Conservation (phyloP, 2,329 filamentous ascomycete genomes). For the Talaromyces sp. region DNA sequence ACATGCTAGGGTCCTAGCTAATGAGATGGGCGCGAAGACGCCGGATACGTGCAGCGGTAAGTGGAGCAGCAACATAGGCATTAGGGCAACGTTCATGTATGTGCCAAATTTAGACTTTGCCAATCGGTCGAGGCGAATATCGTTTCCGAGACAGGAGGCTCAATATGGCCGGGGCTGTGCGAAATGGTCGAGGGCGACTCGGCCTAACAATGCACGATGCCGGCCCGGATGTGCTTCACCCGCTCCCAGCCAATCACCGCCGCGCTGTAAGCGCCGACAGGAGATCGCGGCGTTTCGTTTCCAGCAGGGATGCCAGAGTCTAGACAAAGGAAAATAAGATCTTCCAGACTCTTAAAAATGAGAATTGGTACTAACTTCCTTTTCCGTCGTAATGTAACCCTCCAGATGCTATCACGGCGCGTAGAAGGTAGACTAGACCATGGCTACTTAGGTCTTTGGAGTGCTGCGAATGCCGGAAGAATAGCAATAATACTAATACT, state of each 20-base stretch:
- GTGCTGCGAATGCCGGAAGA: background rate
- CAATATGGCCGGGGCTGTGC: background rate
- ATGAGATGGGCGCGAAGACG: background rate
- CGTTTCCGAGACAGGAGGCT: background rate
- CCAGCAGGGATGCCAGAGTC: background rate
- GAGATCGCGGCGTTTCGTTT: background rate
- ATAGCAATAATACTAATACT: background rate
- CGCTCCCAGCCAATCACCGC: background rate
- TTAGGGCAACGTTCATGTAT: background rate
- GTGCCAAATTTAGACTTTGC: background rate
- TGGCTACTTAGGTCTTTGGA: background rate
- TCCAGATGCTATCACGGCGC: background rate
- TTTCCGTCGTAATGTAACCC: background rate
- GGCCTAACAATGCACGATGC: background rate
- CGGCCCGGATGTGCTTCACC: background rate
- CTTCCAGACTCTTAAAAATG: background rate
- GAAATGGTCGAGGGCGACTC: background rate
- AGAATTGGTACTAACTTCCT: background rate
- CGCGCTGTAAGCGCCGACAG: background rate
- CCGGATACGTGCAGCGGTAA: background rate
- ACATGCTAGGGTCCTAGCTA: background rate
- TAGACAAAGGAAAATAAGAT: background rate
- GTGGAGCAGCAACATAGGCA: background rate
- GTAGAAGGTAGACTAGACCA: background rate
- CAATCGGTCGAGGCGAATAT: background rate